Conservation (phyloP, 331 rosid genomes). For the Malus hybrid region DNA sequence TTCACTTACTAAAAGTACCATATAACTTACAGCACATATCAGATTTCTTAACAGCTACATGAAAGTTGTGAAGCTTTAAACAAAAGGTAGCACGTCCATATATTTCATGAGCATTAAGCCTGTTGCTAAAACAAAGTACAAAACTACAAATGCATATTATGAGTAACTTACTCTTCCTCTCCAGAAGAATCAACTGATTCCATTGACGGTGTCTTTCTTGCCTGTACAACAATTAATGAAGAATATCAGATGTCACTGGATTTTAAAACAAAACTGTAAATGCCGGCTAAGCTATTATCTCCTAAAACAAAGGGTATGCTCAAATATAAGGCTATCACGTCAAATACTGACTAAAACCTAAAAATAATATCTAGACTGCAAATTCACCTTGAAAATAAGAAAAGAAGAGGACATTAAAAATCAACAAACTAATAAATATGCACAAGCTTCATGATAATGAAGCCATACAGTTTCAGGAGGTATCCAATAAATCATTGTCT, state of each 20-base stretch:
- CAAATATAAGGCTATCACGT: not conserved
- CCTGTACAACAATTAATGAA: constrained; percentile 45
- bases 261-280: not conserved
- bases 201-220: constrained; percentile 84
- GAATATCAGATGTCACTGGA: not conserved
- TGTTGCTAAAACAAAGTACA: not conserved
- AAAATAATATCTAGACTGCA: not conserved
- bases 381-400: not conserved
- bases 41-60: not conserved
- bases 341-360: not conserved
- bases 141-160: not conserved
- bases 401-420: not conserved
- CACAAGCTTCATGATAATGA: not conserved
- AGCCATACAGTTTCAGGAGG: not conserved
- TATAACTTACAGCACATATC: not conserved
- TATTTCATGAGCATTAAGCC: no score
- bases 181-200: constrained; percentile 98
- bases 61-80: not conserved
- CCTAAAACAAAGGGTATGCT: not conserved
- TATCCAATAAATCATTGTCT: not conserved
- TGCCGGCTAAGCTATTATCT: not conserved
- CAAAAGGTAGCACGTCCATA: not conserved
- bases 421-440: not conserved
- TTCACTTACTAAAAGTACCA: not conserved
- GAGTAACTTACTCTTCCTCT: constrained; percentile 91